Evolutionary conservation across 2,329 filamentous ascomycete species (phyloP), one percentile per base, ranked within the genome.

Genomic region (Aspergillus caelatus): DNA sequence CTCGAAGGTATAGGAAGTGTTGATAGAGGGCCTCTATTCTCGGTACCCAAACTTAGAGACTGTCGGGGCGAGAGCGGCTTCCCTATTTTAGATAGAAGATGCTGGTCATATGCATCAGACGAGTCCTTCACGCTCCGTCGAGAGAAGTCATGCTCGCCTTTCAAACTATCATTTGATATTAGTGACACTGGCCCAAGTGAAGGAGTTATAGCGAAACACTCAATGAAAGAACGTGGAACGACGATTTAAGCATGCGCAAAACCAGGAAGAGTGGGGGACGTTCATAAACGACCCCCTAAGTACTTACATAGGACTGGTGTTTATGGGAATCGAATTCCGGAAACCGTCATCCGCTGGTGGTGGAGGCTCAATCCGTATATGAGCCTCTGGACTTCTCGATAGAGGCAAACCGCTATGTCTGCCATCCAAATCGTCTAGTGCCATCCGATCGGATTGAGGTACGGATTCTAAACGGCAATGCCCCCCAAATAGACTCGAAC

Each of bases 71-170:
- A 86, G 62, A 84, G 84, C 7, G 85, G 83, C 54, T 86, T 86
- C 36, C 86, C 86, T 63, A 89, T 88, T 68, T 87, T 88, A 56
- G 85, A 87, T 30, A 89, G 75, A 14, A 89, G 76, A 65, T 87
- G 84, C 72, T 88, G 85, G 70, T 89, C 87, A 74, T 89, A 89
- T 36, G 83, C 85, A 70, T 88, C 84, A 28, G 85, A 88, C 3
- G 86, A 88, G 62, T 81, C 82, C 67, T 86, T 82, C 46, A 88
- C 82, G 54, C 85, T 83, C 65, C 83, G 80, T 66, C 85, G 82
- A 54, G 86, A 87, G 55, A 88, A 81, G 65, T 88, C 84, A 57
- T 81, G 81, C 74, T 88, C 86, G 70, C 86, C 86, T 67, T 86
- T 85, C 61, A 88, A 77, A 71, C 85, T 87, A 73, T 66, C 50